Base-by-base conservation (phyloP, 2,329 filamentous ascomycete genomes). In the Ophioceras dolichostomum region DNA sequence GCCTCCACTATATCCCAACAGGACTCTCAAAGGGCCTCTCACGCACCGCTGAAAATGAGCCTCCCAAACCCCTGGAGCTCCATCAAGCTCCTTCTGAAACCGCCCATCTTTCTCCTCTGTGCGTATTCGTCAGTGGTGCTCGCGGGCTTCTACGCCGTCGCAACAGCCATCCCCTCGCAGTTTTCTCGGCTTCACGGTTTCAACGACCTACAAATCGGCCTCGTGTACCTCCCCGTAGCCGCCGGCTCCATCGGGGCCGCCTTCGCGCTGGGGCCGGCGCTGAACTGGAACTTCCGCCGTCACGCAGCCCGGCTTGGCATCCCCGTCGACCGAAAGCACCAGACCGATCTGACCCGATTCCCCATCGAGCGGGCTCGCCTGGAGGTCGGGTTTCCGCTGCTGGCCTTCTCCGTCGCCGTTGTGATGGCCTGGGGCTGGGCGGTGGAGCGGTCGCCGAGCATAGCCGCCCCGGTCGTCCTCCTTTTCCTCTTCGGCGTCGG, bases 381-480 rank as follows among this genome's bases (percentile, higher is more conserved):
- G n/a, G n/a, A n/a, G n/a, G n/a, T n/a, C n/a, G n/a, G n/a, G n/a
- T n/a, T n/a, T n/a, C n/a, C n/a, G n/a, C n/a, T n/a, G n/a, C n/a
- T n/a, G n/a, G n/a, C n/a, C 22, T 40, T 79, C 2, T 58, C 64
- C 0, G 65, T 64, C 0, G 56, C 62, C 0, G 57, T 60, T 7
- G 52, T 75, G 1, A 51, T 70, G 7, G 50, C 52, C 1, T 74
- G 70, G 61, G 70, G 69, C 4, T 74, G 70, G 70, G 58, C 64
- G 1, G 48, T 73, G 16, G 45, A 68, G n/a, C 49, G 48, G 2
- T 45, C 48, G 5, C 53, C 60, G 0, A 60, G 58, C 16, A 48
- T 73, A 1, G 67, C 67, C 1, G 68, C 62, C 2, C 61, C 59
- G 0, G 61, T 64, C 35, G 53, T 72, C 3, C 43, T 72, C 10